Base-by-base conservation (phyloP, 2,329 filamentous ascomycete genomes). In the Sporothrix inflata region DNA sequence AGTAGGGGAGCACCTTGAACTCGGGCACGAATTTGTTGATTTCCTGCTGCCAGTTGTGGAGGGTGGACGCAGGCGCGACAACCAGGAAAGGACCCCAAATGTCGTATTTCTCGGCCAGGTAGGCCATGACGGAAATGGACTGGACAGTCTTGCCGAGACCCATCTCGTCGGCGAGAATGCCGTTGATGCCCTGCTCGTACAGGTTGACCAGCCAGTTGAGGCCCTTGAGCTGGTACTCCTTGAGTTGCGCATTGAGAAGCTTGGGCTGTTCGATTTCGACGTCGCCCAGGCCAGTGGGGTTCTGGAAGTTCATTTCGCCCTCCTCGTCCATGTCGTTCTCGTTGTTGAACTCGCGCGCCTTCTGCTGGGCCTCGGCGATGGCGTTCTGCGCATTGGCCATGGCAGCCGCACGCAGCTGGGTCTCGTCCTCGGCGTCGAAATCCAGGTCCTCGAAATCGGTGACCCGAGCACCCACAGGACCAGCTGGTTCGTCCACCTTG, bases 1-100 rank as follows among this genome's bases (percentile, higher is more conserved):
- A 99, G 84, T 99, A 99, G 2, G 96, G 96, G 47, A 99, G 85
- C 40, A 97, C 94, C 83, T 98, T 98, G 81, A 99, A 90, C 72
- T 93, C 90, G 0, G 96, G 96, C 1, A 99, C 94, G 80, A 99
- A 99, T 80, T 90, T 94, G 74, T 93, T 89, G 75, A 99, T 97
- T 84, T 99, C 96, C 81, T 99, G 96, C 81, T 99, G 94, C 96
- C 96, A 99, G 80, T 99, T 99, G 89, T 99, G 95, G 73, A 99
- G 85, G 1, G 96, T 99, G 0, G 94, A 98, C 0, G 96, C 94
- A 0, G 96, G 96, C 0, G 96, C 96, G 74, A 99, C 97, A 76
- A 99, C 96, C 66, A 99, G 83, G 85, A 98, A 98, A 0, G 96
- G 96, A 8, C 96, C 96, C 96, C 95, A 98, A 77, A 98, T 97